A percentile compares a stretch with the other conserved stretches of the same genome.
Evolutionary conservation across 495 filamentous ascomycete genomes (phyloP).

Genomic region (Aspergillus ellipticus): DNA sequence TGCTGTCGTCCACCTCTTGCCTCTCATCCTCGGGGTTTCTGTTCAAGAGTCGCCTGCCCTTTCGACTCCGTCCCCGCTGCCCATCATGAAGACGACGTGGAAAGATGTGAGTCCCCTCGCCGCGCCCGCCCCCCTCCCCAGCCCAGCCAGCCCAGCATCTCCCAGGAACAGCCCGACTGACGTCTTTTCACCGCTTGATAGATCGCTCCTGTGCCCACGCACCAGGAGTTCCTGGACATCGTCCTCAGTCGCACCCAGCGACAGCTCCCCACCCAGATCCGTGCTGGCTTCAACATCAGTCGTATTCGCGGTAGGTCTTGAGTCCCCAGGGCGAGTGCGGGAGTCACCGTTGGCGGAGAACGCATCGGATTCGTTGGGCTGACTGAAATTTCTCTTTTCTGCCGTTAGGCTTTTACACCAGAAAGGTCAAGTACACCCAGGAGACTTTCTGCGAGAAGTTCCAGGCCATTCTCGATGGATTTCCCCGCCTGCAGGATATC

Average conservation of each 20-base stretch:
- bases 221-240: slow-evolving; percentile 95
- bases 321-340: background rate
- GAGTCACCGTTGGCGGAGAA: background rate
- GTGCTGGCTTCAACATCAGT: slow-evolving; percentile 92
- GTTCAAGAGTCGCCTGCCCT: slow-evolving; percentile 18
- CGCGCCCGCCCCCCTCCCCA: background rate
- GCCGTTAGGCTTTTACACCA: slow-evolving; percentile 76
- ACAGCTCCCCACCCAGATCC: slow-evolving; percentile 91
- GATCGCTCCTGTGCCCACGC: slow-evolving; percentile 88
- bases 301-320: slow-evolving; percentile 70
- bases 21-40: slow-evolving; percentile 11
- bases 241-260: slow-evolving; percentile 93
- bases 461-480: slow-evolving; percentile 81
- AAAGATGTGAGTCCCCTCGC: slow-evolving; percentile 50
- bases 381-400: slow-evolving; percentile 17
- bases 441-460: slow-evolving; percentile 97
- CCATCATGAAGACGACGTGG: slow-evolving; percentile 69
- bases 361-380: background rate
- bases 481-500: slow-evolving; percentile 90
- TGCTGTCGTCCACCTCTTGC: slow-evolving; percentile 7
- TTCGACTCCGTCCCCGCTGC: slow-evolving; percentile 29
- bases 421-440: slow-evolving; percentile 98
- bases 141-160: background rate
- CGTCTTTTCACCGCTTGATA: slow-evolving; percentile 37
- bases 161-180: slow-evolving; percentile 12